These are phyloP conservation scores for Nakazawaea anatomiae DNA, from an alignment of 805 yeast species.

Conservation along the genomic window DNA sequence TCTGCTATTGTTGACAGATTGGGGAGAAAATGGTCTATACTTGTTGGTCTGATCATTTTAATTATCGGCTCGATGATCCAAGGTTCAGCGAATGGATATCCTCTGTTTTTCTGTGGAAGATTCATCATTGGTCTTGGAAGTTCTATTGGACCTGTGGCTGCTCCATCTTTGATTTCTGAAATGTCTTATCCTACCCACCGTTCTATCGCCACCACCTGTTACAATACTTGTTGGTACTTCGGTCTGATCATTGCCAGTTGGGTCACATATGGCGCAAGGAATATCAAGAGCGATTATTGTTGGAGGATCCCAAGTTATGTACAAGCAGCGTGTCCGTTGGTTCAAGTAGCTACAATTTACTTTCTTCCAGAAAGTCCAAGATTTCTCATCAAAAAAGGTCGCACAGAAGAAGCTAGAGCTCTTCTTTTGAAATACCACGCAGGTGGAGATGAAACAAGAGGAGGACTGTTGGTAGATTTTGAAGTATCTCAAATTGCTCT, in stretches of 20 bases:
- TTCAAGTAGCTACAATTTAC: constrained; percentile 29
- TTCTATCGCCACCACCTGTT: constrained; percentile 35
- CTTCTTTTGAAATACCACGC: constrained; percentile 31
- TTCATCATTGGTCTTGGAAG: constrained; percentile 43
- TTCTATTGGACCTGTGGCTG: constrained; percentile 33
- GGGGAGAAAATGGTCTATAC: constrained; percentile 43
- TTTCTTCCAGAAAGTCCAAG: constrained; percentile 41
- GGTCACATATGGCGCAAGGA: constrained; percentile 36
- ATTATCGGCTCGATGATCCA: constrained; percentile 53
- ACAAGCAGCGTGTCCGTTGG: constrained; percentile 41
- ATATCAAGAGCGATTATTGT: constrained; percentile 26
- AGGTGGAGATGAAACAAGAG: constrained; percentile 24
- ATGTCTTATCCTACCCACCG: constrained; percentile 42
- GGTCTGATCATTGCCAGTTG: constrained; percentile 43
- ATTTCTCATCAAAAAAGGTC: constrained; percentile 30
- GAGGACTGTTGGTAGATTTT: constrained; percentile 24
- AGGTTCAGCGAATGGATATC: constrained; percentile 28
- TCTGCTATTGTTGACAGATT: constrained; percentile 26
- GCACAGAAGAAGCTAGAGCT: constrained; percentile 27
- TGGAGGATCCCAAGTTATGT: constrained; percentile 53
- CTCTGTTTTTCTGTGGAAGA: constrained; percentile 36
- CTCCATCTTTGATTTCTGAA: constrained; percentile 48
- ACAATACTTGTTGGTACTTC: constrained; percentile 33
- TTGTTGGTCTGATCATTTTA: constrained; percentile 46
- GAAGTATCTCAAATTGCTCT: constrained; percentile 31